Evolutionary conservation across 257 asterid species (phyloP).

Genomic region (Ligustrum vulgare): DNA sequence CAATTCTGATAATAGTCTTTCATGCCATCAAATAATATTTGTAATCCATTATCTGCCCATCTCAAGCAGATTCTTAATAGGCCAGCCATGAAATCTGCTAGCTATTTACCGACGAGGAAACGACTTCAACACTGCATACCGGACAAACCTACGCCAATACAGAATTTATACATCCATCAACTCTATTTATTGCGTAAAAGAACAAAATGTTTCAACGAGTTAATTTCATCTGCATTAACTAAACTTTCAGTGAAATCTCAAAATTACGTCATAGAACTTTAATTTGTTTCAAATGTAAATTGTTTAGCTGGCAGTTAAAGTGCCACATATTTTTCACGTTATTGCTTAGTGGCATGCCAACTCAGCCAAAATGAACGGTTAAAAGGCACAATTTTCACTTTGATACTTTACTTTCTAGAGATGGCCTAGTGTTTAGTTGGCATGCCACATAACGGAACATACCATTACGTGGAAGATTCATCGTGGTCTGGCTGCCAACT

Average conservation of each 20-base stretch:
- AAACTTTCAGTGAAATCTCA: too few species aligned
- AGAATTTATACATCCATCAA: constrained; percentile 19
- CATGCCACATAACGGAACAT: neutral
- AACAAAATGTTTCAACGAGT: neutral
- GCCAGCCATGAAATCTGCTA: constrained; percentile 30
- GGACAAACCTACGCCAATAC: constrained; percentile 77
- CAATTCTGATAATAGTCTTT: neutral
- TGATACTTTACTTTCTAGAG: neutral
- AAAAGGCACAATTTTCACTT: neutral
- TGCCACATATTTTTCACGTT: neutral
- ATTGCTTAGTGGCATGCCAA: neutral
- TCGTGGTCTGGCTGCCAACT: too few species aligned
- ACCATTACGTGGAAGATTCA: too few species aligned
- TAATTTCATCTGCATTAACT: neutral
- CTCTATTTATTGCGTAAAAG: neutral
- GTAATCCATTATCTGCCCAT: neutral
- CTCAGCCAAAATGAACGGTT: neutral
- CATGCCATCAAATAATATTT: neutral
- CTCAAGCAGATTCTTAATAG: neutral
- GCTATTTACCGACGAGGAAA: constrained; percentile 63
- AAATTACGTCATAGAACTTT: too few species aligned
- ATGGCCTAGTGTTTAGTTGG: neutral
- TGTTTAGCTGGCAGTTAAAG: neutral
- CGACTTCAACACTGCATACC: constrained; percentile 75
- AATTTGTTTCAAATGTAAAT: too few species aligned